Evolutionary conservation across 768 basidiomycete genomes (phyloP), one percentile per base, ranked within the genome.

Genomic region (Russula sp.): DNA sequence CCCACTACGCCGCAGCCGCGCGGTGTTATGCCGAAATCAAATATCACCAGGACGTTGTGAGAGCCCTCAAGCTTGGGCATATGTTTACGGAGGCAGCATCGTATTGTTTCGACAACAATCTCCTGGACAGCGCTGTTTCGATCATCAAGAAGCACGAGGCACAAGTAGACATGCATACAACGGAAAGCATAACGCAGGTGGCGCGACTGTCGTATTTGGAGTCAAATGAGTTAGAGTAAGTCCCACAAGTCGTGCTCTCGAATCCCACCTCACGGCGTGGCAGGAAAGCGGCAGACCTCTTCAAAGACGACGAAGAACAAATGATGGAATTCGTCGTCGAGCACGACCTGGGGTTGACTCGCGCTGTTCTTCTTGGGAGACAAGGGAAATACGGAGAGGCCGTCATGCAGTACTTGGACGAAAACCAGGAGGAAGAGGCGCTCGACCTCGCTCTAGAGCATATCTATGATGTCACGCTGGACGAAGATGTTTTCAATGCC

Each of bases 321-420:
- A 63, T 84, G 11, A 64, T 85, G n/a, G 77, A 79, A 41, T 88
- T 83, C 60, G 74, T 84, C 18, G 79, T 84, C 57, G 77, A 81
- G 5, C 76, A 77, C 47, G 79, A 79, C 39, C 70, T 88, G 7
- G 80, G 83, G 64, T 61, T 75, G 13, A 78, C 81, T 7, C 81
- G 75, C 7, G 79, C 79, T 0, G 69, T 71, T 0, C 65, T 86
- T 8, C 72, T 85, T 13, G 73, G 75, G 34, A 70, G 72, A 5
- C 73, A 77, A 11, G 78, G 76, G 14, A 74, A 75, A 62, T 75
- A 71, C 48, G 56, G 65, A 1, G 81, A 85, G 38, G 85, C 85
- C 0, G 83, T 83, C 1, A 74, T 80, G 20, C 66, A 84, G 18
- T 78, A 82, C 65, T 61, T 82, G 6, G 69, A 71, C 0, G 79